phyloP scores from a whole-genome alignment of 805 yeast genomes.

The Cyberlindnera sargentensis region DNA sequence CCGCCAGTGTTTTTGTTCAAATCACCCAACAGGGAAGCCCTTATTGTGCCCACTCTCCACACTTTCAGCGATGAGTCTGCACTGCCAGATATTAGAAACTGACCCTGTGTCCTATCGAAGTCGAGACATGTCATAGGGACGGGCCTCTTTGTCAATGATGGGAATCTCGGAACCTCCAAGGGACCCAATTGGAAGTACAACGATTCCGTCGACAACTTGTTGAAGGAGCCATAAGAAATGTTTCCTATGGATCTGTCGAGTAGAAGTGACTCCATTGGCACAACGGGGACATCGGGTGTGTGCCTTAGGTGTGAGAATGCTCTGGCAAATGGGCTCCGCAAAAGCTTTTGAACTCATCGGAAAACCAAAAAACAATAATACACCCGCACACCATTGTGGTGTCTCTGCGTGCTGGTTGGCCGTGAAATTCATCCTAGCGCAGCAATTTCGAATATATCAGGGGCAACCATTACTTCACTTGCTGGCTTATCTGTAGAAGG shows the following conservation, averaged over 20 bases:
- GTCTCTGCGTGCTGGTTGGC: too few relatives aligned
- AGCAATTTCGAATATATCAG: too few relatives aligned
- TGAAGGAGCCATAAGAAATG: conserved; percentile 5
- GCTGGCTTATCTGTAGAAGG: too few relatives aligned
- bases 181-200: conserved; percentile 17
- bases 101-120: conserved; percentile 34
- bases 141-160: conserved; percentile 3
- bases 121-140: conserved; percentile 51
- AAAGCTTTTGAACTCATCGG: too few relatives aligned
- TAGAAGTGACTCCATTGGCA: conserved; percentile 1
- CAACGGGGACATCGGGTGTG: too few relatives aligned
- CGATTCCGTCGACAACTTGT: conserved; percentile 18
- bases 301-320: too few relatives aligned
- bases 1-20: conserved; percentile 27
- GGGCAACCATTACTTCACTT: too few relatives aligned
- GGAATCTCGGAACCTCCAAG: conserved; percentile 17
- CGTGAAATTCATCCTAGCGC: too few relatives aligned
- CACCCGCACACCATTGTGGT: too few relatives aligned
- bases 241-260: conserved; percentile 3
- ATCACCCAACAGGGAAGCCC: conserved; percentile 9
- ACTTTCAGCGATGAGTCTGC: conserved; percentile 63
- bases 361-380: too few relatives aligned
- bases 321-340: too few relatives aligned
- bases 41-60: conserved; percentile 44
- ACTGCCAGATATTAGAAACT: conserved; percentile 58